A percentile compares a stretch with the other conserved stretches of the same genome.
Conservation (phyloP, 495 filamentous ascomycete genomes). For the Pyrenula aspistea region DNA sequence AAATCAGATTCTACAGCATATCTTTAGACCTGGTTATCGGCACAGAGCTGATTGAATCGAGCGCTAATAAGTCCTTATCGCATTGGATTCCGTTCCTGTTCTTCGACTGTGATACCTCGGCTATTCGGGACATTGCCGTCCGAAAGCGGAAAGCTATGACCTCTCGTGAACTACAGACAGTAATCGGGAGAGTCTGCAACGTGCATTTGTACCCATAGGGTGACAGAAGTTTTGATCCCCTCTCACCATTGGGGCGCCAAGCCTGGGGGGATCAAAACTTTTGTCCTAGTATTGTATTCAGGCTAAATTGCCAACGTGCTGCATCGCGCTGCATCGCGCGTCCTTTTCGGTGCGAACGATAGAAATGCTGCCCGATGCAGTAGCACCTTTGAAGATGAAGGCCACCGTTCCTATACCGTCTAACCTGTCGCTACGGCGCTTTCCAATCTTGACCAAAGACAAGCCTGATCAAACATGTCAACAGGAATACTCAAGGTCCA, state of each 20-base stretch:
- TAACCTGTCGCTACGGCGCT: too few species aligned
- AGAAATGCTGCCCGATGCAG: background rate
- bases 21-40: too few species aligned
- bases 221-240: too few species aligned
- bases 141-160: too few species aligned
- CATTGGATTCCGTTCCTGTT: too few species aligned
- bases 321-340: background rate
- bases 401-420: background rate
- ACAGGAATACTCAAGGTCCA: conserved; percentile 29
- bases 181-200: background rate
- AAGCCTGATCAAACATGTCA: conserved; percentile 13
- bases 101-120: background rate
- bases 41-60: too few species aligned
- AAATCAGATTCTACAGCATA: too few species aligned
- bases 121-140: background rate
- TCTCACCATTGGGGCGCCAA: too few species aligned
- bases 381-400: background rate
- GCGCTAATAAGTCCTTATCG: too few species aligned
- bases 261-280: too few species aligned
- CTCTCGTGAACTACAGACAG: background rate
- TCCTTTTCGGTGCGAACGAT: background rate
- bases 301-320: background rate
- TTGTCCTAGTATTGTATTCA: too few species aligned
- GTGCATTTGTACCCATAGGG: too few species aligned
- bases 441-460: background rate